Conservation (phyloP, 108 stramenopile species). For the Nitzschia sp. region DNA sequence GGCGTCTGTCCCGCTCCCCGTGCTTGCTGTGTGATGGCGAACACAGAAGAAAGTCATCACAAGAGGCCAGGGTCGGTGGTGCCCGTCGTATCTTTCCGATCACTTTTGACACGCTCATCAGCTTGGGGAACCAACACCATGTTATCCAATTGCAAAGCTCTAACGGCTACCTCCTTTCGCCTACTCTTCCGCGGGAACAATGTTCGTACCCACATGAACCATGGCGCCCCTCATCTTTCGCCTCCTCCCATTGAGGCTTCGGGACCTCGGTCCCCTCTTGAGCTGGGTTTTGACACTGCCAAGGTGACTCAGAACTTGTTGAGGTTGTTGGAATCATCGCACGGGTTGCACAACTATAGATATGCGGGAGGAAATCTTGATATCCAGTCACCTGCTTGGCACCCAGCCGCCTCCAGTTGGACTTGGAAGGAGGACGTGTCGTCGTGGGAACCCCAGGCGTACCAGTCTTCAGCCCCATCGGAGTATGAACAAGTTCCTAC, state of each 20-base stretch:
- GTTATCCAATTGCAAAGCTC: too few species aligned
- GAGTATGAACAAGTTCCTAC: slow-evolving; percentile 9
- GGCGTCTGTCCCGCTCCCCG: too few species aligned
- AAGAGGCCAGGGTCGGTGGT: too few species aligned
- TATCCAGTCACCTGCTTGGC: slow-evolving; percentile 17
- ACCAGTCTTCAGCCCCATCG: background rate
- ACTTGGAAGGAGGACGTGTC: background rate
- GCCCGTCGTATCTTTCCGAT: too few species aligned
- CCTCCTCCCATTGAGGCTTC: background rate
- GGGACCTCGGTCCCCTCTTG: slow-evolving; percentile 18
- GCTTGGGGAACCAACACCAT: too few species aligned
- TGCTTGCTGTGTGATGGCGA: too few species aligned
- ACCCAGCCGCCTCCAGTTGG: slow-evolving; percentile 13
- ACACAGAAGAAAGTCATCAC: too few species aligned
- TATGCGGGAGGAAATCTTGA: background rate
- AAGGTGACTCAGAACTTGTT: slow-evolving; percentile 19
- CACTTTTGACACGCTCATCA: too few species aligned
- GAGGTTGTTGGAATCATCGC: slow-evolving; percentile 30
- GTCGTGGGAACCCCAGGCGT: background rate
- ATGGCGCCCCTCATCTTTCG: slow-evolving; percentile 6
- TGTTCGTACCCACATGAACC: slow-evolving; percentile 27
- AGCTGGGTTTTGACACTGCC: slow-evolving; percentile 27
- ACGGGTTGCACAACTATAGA: slow-evolving; percentile 20
- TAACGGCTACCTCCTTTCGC: too few species aligned
- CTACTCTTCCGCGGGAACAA: too few species aligned